These are phyloP conservation scores for Fusarium sp. DNA, from an alignment of 2,329 filamentous ascomycete genomes.

Conservation along the genomic window DNA sequence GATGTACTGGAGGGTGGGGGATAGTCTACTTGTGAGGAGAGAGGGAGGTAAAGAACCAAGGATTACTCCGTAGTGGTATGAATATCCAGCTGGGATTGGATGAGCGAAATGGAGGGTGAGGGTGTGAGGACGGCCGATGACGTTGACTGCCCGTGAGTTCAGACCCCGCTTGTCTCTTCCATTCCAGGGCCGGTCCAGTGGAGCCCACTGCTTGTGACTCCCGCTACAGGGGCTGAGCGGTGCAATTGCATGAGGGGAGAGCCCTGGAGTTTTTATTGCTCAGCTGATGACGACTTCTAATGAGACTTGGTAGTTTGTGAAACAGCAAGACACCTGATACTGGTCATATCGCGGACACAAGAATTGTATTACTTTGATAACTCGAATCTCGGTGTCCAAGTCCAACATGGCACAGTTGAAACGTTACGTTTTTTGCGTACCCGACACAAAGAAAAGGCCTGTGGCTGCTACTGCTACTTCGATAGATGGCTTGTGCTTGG, in stretches of 20 bases:
- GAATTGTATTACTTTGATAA: slow-evolving; percentile 3
- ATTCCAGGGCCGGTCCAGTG: slow-evolving; percentile 38
- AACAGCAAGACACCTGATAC: slow-evolving; percentile 32
- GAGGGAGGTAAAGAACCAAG: slow-evolving; percentile 21
- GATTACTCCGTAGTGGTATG: slow-evolving; percentile 16
- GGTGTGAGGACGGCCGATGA: slow-evolving; percentile 43
- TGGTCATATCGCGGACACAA: background rate
- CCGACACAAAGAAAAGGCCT: slow-evolving; percentile 7
- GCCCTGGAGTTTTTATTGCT: slow-evolving; percentile 11
- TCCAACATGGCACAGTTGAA: slow-evolving; percentile 16
- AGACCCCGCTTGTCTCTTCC: slow-evolving; percentile 37
- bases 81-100: slow-evolving; percentile 34
- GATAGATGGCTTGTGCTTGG: slow-evolving; percentile 14
- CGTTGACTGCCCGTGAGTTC: slow-evolving; percentile 40
- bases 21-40: slow-evolving; percentile 43
- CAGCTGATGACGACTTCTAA: slow-evolving; percentile 44
- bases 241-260: slow-evolving; percentile 16
- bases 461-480: slow-evolving; percentile 10
- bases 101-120: slow-evolving; percentile 37
- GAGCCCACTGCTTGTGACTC: slow-evolving; percentile 40
- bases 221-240: slow-evolving; percentile 33
- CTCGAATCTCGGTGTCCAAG: background rate
- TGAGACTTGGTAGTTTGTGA: slow-evolving; percentile 26
- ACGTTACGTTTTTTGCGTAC: slow-evolving; percentile 15
- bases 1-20: slow-evolving; percentile 42